A percentile compares a stretch with the other conserved stretches of the same genome.
Conservation (phyloP, 345 rosid genomes). For the Orychophragmus violaceus region DNA sequence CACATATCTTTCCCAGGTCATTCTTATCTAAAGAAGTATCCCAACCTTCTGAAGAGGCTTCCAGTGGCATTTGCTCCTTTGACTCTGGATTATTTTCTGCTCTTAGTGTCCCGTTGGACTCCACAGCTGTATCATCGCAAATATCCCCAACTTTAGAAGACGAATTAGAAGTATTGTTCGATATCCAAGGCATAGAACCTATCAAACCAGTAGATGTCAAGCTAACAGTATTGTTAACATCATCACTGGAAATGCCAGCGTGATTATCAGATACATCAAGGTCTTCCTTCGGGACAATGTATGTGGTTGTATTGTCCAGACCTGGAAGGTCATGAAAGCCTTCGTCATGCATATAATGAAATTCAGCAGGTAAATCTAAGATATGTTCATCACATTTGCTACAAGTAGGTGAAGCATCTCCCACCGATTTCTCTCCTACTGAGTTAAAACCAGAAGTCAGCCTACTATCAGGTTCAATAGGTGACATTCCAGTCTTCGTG, state of each 20-base stretch:
- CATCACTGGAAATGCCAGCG: slow-evolving; percentile 20
- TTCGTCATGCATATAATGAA: slow-evolving; percentile 7
- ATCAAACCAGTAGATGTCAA: slow-evolving; percentile 30
- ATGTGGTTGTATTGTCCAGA: slow-evolving; percentile 28
- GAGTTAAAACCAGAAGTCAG: too few relatives aligned
- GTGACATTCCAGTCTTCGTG: slow-evolving; percentile 1
- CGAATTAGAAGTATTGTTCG: slow-evolving; percentile 23
- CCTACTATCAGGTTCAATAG: slow-evolving; percentile 31
- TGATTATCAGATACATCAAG: slow-evolving; percentile 17
- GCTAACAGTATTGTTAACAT: slow-evolving; percentile 16
- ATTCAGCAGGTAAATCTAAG: not conserved
- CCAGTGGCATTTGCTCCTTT: slow-evolving; percentile 29
- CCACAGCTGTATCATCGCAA: slow-evolving; percentile 28
- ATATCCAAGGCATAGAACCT: slow-evolving; percentile 28
- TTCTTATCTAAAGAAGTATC: not conserved
- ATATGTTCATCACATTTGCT: too few relatives aligned
- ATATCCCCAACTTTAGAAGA: slow-evolving; percentile 11
- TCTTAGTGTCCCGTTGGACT: slow-evolving; percentile 20
- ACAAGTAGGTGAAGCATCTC: too few relatives aligned
- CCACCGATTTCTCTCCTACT: too few relatives aligned
- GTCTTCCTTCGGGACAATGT: slow-evolving; percentile 22
- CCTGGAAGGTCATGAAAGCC: slow-evolving; percentile 24
- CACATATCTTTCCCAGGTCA: slow-evolving; percentile 13
- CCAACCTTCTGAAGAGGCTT: slow-evolving; percentile 24
- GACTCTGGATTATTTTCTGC: slow-evolving; percentile 26